Base-by-base conservation (phyloP, 371 early-diverging fungal species). In the Syncephalastrum monosporum region DNA sequence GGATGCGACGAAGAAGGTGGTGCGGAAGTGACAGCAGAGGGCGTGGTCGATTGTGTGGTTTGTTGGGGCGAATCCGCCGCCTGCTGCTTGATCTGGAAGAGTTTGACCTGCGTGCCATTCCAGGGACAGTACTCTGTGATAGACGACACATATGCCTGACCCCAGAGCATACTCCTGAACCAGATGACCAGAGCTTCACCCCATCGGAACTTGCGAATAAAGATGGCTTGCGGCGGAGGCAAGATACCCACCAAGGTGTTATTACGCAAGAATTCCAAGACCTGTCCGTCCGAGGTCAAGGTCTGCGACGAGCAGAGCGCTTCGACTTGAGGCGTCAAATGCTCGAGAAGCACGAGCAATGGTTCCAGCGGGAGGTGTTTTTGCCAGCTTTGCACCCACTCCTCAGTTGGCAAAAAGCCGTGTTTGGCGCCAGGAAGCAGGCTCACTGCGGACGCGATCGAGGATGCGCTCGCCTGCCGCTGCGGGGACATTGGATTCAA, bases 151-250 rank as follows among this genome's bases (percentile, higher is more conserved):
- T 87, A 87, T 0, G 82, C 75, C 55, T 84, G 82, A 23, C 86
- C 85, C 87, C 86, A 85, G 47, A 87, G 59, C 66, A 87, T 72
- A 57, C 84, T 82, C 14, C 81, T 60, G 69, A 84, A 87, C 87
- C 87, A 87, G 45, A 84, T 83, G 8, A 84, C 69, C 45, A 84
- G 53, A 5, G 85, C 82, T 16, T 82, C 82, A 8, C 72, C 66
- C 82, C 82, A 82, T 55, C 72, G 72, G 53, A 82, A 82, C 49
- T 72, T 77, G 48, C 77, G 82, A 13, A 76, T 74, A 25, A 70
- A 63, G 15, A 81, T 67, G 4, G 79, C 67, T n/a, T 63, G 73
- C 4, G 68, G 68, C 21, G 58, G 63, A 15, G 76, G 72, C 21
- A 76, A 48, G 29, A 76, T 72, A 15, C 76, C 76, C 6, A 76